These are phyloP conservation scores for Pseudozyma sp. DNA, from an alignment of 1,284 basidiomycete species.

Conservation along the genomic window DNA sequence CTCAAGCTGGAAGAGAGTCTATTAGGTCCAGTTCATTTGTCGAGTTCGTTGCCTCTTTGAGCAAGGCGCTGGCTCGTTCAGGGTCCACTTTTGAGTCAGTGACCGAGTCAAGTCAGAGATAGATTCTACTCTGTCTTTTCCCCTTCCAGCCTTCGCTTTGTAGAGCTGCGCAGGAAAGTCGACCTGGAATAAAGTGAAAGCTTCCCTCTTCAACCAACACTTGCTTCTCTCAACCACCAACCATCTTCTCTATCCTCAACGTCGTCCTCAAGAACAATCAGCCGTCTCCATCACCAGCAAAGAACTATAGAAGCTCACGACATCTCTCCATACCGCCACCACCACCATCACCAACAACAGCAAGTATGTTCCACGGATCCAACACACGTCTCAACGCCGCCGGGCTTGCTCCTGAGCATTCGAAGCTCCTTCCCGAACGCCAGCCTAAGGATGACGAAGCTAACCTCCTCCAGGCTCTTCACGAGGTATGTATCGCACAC, in stretches of 20 bases:
- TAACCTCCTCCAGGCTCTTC: constrained; percentile 51
- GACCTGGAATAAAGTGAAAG: not conserved
- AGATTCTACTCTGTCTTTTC: constrained; percentile 32
- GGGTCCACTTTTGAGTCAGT: constrained; percentile 19
- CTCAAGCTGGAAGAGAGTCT: constrained; percentile 21
- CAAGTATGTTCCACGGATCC: constrained; percentile 60
- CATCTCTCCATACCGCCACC: not conserved
- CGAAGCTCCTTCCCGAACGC: constrained; percentile 65
- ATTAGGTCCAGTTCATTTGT: not conserved
- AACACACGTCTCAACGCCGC: constrained; percentile 66
- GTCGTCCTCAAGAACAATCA: not conserved
- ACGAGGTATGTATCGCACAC: constrained; percentile 35
- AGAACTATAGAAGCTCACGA: not conserved
- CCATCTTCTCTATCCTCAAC: constrained; percentile 1
- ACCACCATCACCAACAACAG: constrained; percentile 1
- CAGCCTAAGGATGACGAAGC: constrained; percentile 55
- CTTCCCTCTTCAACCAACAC: not conserved
- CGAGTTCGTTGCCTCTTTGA: constrained; percentile 29
- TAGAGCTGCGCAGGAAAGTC: not conserved
- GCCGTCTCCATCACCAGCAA: not conserved
- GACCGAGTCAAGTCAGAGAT: constrained; percentile 11
- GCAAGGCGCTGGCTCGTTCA: constrained; percentile 10
- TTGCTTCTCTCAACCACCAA: not conserved
- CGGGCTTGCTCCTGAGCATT: constrained; percentile 66
- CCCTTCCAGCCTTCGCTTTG: not conserved